Percentiles rank a stretch among this genome's conserved stretches.
These are phyloP conservation scores for Parietaria judaica DNA, from an alignment of 306 rosid species.

Conservation along the genomic window DNA sequence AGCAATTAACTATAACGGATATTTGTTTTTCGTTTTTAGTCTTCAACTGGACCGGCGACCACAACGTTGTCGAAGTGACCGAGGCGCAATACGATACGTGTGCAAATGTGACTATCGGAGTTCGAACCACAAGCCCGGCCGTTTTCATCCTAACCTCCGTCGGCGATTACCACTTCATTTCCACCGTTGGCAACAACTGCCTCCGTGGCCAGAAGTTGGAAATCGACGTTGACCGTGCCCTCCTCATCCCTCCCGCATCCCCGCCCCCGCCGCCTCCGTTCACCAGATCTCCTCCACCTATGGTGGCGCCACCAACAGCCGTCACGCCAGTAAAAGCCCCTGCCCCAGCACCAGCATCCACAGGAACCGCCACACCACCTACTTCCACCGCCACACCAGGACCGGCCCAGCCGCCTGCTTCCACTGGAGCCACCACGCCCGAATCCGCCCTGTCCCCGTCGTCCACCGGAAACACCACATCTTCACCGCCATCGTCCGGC, in stretches of 20 bases:
- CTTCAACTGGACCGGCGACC: constrained; percentile 12
- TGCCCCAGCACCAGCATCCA: too few species aligned
- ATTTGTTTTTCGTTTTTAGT: background rate
- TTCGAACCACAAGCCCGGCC: background rate
- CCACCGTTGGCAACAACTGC: constrained; percentile 12
- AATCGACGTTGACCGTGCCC: background rate
- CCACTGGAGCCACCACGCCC: background rate
- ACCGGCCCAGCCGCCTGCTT: background rate
- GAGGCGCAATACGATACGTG: constrained; percentile 7
- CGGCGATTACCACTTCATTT: constrained; percentile 9
- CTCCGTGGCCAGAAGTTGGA: constrained; percentile 9
- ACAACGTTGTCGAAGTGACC: constrained; percentile 16
- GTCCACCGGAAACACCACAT: background rate
- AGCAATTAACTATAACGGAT: too few species aligned
- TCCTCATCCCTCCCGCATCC: background rate
- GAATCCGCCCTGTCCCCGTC: background rate
- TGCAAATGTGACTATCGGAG: background rate
- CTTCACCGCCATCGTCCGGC: background rate
- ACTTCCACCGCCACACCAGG: background rate
- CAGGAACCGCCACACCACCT: too few species aligned
- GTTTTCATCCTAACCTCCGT: background rate
- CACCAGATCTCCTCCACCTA: background rate
- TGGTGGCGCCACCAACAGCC: background rate
- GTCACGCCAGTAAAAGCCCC: background rate
- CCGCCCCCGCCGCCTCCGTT: background rate